Evolutionary conservation across 805 yeast species (phyloP).

Genomic region (Candida methanosorbosa): DNA sequence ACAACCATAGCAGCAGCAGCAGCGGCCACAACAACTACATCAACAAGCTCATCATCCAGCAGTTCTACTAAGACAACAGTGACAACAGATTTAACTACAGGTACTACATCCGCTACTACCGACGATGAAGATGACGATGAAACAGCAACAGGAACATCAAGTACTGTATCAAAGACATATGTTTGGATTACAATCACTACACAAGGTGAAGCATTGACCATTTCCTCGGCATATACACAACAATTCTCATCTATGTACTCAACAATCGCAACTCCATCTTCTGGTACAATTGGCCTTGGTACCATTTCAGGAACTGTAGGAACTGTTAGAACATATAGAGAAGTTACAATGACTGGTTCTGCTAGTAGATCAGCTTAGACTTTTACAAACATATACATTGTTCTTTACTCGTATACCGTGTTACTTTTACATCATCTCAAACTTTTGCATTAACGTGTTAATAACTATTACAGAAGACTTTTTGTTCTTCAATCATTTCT

Average conservation of each 20-base stretch:
- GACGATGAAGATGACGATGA: slow-evolving; percentile 5
- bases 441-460: too few species aligned
- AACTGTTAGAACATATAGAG: slow-evolving; percentile 33
- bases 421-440: not conserved
- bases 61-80: slow-evolving; percentile 1
- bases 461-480: too few species aligned
- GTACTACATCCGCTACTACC: not conserved
- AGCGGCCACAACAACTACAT: slow-evolving; percentile 16
- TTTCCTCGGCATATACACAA: slow-evolving; percentile 45
- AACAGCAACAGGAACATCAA: slow-evolving; percentile 18
- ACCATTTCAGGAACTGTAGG: slow-evolving; percentile 64
- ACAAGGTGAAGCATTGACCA: slow-evolving; percentile 32
- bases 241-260: slow-evolving; percentile 34
- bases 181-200: slow-evolving; percentile 45
- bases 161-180: slow-evolving; percentile 13
- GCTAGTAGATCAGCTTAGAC: not conserved
- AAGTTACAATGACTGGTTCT: slow-evolving; percentile 26
- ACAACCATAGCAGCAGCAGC: slow-evolving; percentile 14
- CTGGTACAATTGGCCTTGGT: slow-evolving; percentile 78
- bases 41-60: slow-evolving; percentile 1
- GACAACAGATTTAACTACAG: slow-evolving; percentile 1
- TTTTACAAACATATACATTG: not conserved
- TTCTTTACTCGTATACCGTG: too few species aligned
- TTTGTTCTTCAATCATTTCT: too few species aligned
- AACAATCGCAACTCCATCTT: slow-evolving; percentile 34